A percentile compares a stretch with the other conserved stretches of the same genome.
phyloP scores from a whole-genome alignment of 495 filamentous ascomycete species.

The Neurospora sp. region DNA sequence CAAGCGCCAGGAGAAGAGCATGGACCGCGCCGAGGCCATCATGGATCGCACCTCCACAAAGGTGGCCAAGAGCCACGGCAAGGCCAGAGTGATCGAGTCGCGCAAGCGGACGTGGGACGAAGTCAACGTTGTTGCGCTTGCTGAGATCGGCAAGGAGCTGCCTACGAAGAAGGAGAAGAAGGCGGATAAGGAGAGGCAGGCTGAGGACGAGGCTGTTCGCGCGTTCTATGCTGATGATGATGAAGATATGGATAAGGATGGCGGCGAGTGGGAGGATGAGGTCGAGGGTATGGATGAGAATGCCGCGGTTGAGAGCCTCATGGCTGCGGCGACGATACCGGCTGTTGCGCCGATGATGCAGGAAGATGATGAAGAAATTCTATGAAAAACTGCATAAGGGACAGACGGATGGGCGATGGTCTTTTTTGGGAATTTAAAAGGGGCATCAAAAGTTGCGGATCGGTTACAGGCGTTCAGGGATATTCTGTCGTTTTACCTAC shows the following conservation, averaged over 20 bases:
- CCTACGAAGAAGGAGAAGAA: slow-evolving; percentile 6
- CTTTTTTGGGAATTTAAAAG: neutral
- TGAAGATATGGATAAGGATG: slow-evolving; percentile 16
- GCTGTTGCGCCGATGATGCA: neutral
- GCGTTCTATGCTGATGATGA: slow-evolving; percentile 16
- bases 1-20: slow-evolving; percentile 55
- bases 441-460: neutral
- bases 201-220: slow-evolving; percentile 14
- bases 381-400: neutral
- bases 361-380: slow-evolving; percentile 15
- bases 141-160: slow-evolving; percentile 1
- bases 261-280: neutral
- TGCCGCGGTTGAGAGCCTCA: neutral
- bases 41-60: slow-evolving; percentile 63
- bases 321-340: neutral
- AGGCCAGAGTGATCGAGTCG: slow-evolving; percentile 48
- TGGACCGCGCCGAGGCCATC: slow-evolving; percentile 63
- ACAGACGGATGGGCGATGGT: neutral
- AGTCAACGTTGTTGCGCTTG: slow-evolving; percentile 36
- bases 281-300: slow-evolving; percentile 3
- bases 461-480: neutral
- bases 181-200: neutral
- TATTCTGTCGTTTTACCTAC: neutral
- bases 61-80: slow-evolving; percentile 52
- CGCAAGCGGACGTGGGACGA: slow-evolving; percentile 50